Conservation (phyloP, 2,329 filamentous ascomycete species). For the Sporothrix brunneoviolacea region DNA sequence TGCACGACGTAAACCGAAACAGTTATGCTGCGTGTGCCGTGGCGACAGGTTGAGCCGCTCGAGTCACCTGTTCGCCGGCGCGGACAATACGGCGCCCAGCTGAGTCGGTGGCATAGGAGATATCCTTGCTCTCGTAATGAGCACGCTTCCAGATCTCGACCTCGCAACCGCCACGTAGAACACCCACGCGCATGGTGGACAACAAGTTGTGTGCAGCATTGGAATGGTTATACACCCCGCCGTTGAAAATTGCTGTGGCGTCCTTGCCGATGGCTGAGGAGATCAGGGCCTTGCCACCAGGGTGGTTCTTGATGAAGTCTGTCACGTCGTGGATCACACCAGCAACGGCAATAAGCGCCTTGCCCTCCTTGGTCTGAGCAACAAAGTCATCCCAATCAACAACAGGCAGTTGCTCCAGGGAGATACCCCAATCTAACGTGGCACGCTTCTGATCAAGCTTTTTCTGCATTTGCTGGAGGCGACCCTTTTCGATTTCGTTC, state of each 20-base stretch:
- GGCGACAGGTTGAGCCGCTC: constrained; percentile 69
- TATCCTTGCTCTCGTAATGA: constrained; percentile 77
- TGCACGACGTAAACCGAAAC: background rate
- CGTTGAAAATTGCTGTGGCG: constrained; percentile 85
- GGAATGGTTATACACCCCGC: constrained; percentile 82
- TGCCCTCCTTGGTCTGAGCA: constrained; percentile 68
- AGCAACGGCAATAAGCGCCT: constrained; percentile 68
- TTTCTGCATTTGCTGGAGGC: constrained; percentile 84
- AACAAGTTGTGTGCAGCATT: constrained; percentile 86
- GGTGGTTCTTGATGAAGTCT: constrained; percentile 81
- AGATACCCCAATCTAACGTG: constrained; percentile 77
- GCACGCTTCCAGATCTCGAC: constrained; percentile 91
- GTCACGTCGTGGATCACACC: constrained; percentile 82
- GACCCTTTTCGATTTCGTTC: constrained; percentile 90
- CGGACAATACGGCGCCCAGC: constrained; percentile 76
- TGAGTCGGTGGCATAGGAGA: constrained; percentile 72
- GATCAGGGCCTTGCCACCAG: constrained; percentile 86
- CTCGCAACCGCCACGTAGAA: constrained; percentile 79
- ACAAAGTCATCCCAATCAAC: constrained; percentile 84
- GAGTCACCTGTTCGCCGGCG: constrained; percentile 79
- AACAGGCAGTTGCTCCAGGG: constrained; percentile 77
- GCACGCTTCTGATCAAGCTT: constrained; percentile 84
- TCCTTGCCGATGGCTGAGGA: constrained; percentile 77
- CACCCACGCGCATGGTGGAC: constrained; percentile 81
- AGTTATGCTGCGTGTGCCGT: constrained; percentile 74